Evolutionary conservation across 2,329 filamentous ascomycete genomes (phyloP), one percentile per base, ranked within the genome.

Genomic region (Pseudogymnoascus sp.): DNA sequence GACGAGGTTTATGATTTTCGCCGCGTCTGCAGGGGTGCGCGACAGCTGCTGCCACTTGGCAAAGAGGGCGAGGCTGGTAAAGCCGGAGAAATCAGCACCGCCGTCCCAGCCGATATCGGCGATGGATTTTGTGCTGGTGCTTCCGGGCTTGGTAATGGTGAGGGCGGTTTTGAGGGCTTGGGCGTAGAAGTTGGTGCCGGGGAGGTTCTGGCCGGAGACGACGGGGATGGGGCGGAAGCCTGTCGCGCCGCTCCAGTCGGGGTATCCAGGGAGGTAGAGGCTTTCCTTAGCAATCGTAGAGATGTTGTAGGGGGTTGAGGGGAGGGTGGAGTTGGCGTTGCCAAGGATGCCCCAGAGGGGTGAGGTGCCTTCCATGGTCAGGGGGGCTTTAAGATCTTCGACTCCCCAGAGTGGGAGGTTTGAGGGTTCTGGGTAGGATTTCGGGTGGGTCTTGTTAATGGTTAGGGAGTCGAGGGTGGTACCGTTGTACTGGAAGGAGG

Each of bases 341-440:
- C 72, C 70, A 0, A 79, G 69, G 0, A 79, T 63, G 1, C 78
- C 78, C 78, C 78, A 81, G 14, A 79, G 65, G 0, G 75, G 73
- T 3, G 62, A 60, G 3, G 73, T 65, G 6, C 73, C 69, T 7
- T 53, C 22, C 12, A 75, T 63, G 3, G 16, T 37, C 19, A 71
- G 65, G 7, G 69, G 69, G 1, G 68, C 70, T 22, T 41, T 22
- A 11, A 41, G 38, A 28, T 77, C 70, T 59, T 78, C 77, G 2
- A 78, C 72, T 7, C 72, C 75, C 75, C 75, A 77, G 6, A 76
- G 65, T 2, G 74, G 75, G 59, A 68, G 70, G 24, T 37, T 46
- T 16, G 59, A 10, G 16, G 65, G 53, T 4, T 65, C 62, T 8
- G 43, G 37, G 53, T 71, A 69, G 2, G 60, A 60, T 65, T 80